Evolutionary conservation across 129 eudicot species (phyloP).

Genomic region (Centaurea solstitialis): DNA sequence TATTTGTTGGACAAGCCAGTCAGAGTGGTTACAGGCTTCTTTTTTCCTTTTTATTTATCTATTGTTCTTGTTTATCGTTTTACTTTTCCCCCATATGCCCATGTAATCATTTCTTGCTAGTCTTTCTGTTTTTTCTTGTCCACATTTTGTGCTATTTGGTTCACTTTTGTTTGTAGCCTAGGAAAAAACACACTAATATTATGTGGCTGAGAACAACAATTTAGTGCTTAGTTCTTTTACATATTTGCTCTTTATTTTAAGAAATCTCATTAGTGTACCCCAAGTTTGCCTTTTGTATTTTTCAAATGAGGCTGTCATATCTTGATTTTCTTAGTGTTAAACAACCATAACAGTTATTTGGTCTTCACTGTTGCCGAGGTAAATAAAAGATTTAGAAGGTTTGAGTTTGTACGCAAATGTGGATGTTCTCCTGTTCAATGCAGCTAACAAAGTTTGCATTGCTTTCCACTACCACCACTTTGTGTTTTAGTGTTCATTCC

Average conservation of each 20-base stretch:
- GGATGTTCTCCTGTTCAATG: conserved; percentile 2
- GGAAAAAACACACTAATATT: not conserved
- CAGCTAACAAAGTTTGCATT: not conserved
- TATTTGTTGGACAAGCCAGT: not conserved
- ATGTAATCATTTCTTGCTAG: not conserved
- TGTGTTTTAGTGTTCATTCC: conserved; percentile 10
- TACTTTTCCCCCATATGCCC: not conserved
- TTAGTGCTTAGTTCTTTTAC: not conserved
- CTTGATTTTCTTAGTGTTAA: conserved; percentile 9
- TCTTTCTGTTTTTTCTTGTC: not conserved
- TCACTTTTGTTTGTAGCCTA: not conserved
- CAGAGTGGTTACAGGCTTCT: not conserved
- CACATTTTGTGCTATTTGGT: not conserved
- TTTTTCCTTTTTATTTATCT: too few species aligned
- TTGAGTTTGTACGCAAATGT: not conserved
- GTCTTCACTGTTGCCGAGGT: not conserved
- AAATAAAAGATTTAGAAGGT: conserved; percentile 4
- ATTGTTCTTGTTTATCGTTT: not conserved
- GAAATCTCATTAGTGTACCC: conserved; percentile 8
- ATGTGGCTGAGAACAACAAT: not conserved
- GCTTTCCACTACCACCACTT: not conserved
- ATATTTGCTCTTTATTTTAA: not conserved
- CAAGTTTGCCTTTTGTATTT: not conserved
- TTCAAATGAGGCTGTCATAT: conserved; percentile 1
- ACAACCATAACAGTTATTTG: not conserved